Evolutionary conservation across 805 yeast species (phyloP).

Genomic region (Lipomyces lipofer): DNA sequence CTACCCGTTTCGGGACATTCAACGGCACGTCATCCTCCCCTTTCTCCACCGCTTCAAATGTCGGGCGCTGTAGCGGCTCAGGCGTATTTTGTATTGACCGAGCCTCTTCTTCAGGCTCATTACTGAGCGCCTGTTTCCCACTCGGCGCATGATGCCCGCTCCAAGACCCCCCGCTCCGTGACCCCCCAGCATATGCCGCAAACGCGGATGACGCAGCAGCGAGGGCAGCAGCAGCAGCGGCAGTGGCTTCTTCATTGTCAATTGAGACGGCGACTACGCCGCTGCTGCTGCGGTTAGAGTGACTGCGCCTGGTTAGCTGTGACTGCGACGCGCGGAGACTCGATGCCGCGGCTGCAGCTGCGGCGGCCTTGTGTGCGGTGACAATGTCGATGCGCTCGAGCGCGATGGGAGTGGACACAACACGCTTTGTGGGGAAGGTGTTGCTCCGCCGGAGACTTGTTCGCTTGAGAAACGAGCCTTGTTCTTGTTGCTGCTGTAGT

Average conservation of each 20-base stretch:
- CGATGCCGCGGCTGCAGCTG: conserved; percentile 2
- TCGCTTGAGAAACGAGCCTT: background rate
- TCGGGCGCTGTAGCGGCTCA: conserved; percentile 15
- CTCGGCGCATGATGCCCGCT: too few relatives aligned
- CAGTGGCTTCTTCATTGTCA: background rate
- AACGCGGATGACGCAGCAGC: background rate
- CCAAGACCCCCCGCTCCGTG: too few relatives aligned
- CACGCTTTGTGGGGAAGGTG: conserved; percentile 12
- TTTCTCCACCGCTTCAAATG: conserved; percentile 1
- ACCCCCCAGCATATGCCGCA: too few relatives aligned
- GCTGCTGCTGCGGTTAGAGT: too few relatives aligned
- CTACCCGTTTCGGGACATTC: conserved; percentile 17
- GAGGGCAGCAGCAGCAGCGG: conserved; percentile 2
- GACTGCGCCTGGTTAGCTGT: too few relatives aligned
- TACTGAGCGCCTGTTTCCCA: too few relatives aligned
- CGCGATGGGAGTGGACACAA: background rate
- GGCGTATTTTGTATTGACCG: conserved; percentile 24
- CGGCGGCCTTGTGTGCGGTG: background rate
- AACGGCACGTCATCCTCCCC: conserved; percentile 4
- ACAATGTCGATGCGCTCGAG: background rate
- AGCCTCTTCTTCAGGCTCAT: conserved; percentile 10
- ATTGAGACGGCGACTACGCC: too few relatives aligned
- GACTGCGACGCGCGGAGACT: background rate
- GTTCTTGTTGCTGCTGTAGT: conserved; percentile 1
- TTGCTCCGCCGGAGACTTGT: conserved; percentile 7